These are phyloP conservation scores for Calonectria henricotiae DNA, from an alignment of 2,329 filamentous ascomycete species.

Conservation along the genomic window DNA sequence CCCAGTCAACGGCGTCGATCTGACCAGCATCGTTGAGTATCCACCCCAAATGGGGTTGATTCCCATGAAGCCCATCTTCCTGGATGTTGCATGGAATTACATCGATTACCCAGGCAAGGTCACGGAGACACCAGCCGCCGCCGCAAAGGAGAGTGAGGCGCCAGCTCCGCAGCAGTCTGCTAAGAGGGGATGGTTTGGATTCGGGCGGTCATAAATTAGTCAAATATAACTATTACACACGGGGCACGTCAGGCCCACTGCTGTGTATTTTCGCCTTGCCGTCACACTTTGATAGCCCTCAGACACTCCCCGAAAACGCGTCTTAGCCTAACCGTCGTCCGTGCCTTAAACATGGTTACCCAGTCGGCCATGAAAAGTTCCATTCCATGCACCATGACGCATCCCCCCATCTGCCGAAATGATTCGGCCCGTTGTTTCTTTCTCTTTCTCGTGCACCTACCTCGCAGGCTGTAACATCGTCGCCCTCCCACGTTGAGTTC, in stretches of 20 bases:
- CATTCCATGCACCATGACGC: slow-evolving; percentile 43
- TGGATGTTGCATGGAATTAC: slow-evolving; percentile 98
- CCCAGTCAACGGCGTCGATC: slow-evolving; percentile 79
- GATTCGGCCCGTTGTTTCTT: slow-evolving; percentile 42
- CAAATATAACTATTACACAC: slow-evolving; percentile 41
- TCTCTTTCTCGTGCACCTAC: slow-evolving; percentile 16
- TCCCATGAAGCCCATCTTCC: slow-evolving; percentile 94
- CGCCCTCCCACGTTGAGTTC: background rate
- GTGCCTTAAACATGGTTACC: slow-evolving; percentile 41
- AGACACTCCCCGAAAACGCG: slow-evolving; percentile 34
- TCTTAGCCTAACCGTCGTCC: slow-evolving; percentile 41
- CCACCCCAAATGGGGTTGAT: slow-evolving; percentile 88
- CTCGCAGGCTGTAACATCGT: background rate
- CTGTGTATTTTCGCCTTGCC: slow-evolving; percentile 31
- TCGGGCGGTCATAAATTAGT: slow-evolving; percentile 67
- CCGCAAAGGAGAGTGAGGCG: slow-evolving; percentile 51
- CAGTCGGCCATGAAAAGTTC: slow-evolving; percentile 32
- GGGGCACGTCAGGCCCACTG: slow-evolving; percentile 36
- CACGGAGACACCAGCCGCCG: slow-evolving; percentile 49
- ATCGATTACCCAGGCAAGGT: slow-evolving; percentile 87
- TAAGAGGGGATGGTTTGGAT: slow-evolving; percentile 86
- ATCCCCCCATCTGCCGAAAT: slow-evolving; percentile 32
- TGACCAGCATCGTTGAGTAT: slow-evolving; percentile 87
- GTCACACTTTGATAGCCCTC: slow-evolving; percentile 29
- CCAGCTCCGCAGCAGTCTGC: slow-evolving; percentile 58